Evolutionary conservation across 768 basidiomycete species (phyloP), one percentile per base, ranked within the genome.

Genomic region (Porpolomopsis calyptriformis): DNA sequence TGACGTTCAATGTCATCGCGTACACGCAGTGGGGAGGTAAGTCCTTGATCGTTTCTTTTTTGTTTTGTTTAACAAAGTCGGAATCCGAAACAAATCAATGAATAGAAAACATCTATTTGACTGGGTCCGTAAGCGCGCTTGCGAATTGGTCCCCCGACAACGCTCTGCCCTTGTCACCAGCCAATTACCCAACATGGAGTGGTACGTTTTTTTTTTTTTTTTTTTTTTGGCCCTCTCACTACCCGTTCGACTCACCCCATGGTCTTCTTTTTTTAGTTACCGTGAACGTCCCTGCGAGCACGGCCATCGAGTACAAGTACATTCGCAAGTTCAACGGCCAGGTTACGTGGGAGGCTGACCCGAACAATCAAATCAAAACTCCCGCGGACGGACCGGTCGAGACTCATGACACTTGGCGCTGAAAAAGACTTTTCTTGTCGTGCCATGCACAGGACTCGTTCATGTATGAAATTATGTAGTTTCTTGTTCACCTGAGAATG

Each of bases 301-400:
- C 70, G 1, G 50, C 49, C 34, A 64, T 86, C 45, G 61, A 84
- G 59, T 86, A 86, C 70, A 86, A 86, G 63, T 86, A 81, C 56
- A 73, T 85, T 55, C 67, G 75, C 45, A 81, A 71, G 48, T 49
- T 62, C 56, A 76, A 76, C 43, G 78, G 73, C 3, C 54, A 55
- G 8, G 66, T 81, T 29, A 80, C 74, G 10, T 87, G 84, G 85
- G 80, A 85, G 62, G 59, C 64, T 4, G 82, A 80, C 56, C 80
- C 82, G 24, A 82, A 83, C 57, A 73, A 69, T 49, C 54, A 53
- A 23, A 57, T 78, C 54, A 74, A 66, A 0, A 78, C 80, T 9
- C 73, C 71, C 1, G 58, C 65, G 0, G 62, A 60, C 22, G 75
- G 73, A 1, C 55, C 62, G 14, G 55, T 52, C 49, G 64, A 55